phyloP scores from a whole-genome alignment of 139 green algal genomes.

The Gonium pectorale region DNA sequence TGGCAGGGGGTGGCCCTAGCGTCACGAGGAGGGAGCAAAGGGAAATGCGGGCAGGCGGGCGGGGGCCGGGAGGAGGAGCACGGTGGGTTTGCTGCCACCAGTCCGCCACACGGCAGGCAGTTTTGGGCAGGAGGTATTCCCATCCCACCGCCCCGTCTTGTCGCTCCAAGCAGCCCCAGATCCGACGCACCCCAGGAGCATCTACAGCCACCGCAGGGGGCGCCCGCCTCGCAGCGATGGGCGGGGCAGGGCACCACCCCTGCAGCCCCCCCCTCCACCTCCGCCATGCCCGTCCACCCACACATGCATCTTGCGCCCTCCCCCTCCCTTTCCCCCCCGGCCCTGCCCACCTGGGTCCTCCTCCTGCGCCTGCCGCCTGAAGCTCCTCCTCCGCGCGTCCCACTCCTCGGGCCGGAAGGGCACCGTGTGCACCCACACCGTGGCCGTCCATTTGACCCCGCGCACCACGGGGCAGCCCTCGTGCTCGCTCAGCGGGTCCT shows the following conservation, averaged over 20 bases:
- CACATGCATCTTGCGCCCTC: neutral
- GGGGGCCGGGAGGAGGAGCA: too few relatives aligned
- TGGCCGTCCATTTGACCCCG: conserved; percentile 86
- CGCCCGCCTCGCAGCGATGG: neutral
- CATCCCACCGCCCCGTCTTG: neutral
- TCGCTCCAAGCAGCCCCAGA: neutral
- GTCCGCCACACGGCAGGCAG: too few relatives aligned
- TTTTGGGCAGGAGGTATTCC: too few relatives aligned
- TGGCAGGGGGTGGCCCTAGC: too few relatives aligned
- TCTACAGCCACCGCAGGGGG: too few relatives aligned
- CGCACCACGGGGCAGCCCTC: conserved; percentile 80
- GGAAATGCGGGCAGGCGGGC: too few relatives aligned
- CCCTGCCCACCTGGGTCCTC: conserved; percentile 23
- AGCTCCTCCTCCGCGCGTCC: neutral
- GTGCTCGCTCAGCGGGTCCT: conserved; percentile 65
- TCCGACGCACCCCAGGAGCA: neutral
- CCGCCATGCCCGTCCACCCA: neutral
- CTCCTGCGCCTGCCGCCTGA: neutral
- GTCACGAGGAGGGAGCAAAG: too few relatives aligned
- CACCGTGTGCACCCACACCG: conserved; percentile 76
- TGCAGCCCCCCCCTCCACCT: neutral
- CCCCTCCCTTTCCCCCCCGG: neutral
- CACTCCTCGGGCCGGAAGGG: conserved; percentile 47
- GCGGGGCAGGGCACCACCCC: neutral
- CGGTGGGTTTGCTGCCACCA: too few relatives aligned